Percentiles rank a stretch among this genome's conserved stretches.
phyloP scores from a whole-genome alignment of 2,329 filamentous ascomycete genomes.

The Scytalidium lignicola region DNA sequence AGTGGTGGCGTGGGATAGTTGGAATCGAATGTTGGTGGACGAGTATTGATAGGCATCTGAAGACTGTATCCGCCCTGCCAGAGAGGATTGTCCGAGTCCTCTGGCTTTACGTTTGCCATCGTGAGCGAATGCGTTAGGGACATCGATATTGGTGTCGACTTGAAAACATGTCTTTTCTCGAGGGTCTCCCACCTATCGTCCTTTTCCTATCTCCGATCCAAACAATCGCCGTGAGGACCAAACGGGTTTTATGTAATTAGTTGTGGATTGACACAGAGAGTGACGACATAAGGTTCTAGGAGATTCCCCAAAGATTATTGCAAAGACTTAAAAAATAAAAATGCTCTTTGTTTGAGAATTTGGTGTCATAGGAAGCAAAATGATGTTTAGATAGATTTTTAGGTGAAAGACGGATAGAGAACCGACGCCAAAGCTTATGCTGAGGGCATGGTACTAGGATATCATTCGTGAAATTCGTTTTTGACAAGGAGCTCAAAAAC shows the following conservation, averaged over 20 bases:
- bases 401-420: conserved; percentile 19
- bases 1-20: conserved; percentile 18
- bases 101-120: conserved; percentile 29
- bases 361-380: conserved; percentile 11
- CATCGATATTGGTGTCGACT: conserved; percentile 16
- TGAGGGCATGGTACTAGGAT: conserved; percentile 21
- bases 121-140: conserved; percentile 26
- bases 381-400: too few relatives aligned
- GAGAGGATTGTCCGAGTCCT: conserved; percentile 24
- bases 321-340: too few relatives aligned
- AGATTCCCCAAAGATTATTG: too few relatives aligned
- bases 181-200: not conserved
- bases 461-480: conserved; percentile 18
- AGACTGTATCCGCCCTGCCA: conserved; percentile 27
- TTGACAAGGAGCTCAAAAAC: conserved; percentile 20
- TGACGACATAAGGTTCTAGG: too few relatives aligned
- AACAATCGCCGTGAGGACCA: too few relatives aligned
- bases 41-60: conserved; percentile 18
- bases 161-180: not conserved
- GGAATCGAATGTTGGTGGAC: conserved; percentile 21
- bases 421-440: conserved; percentile 23
- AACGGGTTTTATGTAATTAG: too few relatives aligned
- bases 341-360: too few relatives aligned
- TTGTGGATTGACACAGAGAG: too few relatives aligned
- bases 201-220: not conserved